Percentiles rank a stretch among this genome's conserved stretches.
Evolutionary conservation across 192 early-diverging fungal genomes (phyloP).

Genomic region (Backusella parvicylindrica): DNA sequence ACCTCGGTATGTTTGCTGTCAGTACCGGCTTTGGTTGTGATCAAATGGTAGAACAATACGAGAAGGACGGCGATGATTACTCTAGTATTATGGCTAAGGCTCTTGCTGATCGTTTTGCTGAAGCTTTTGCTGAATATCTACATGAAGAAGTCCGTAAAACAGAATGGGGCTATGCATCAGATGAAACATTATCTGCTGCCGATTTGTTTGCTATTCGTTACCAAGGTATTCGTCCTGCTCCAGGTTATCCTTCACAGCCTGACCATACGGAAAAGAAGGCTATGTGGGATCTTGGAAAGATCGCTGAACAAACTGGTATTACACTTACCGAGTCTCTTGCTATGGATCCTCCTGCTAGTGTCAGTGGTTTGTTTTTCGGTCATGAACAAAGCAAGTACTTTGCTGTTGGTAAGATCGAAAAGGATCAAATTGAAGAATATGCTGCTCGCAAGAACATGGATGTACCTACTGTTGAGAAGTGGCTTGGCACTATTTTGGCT

Average conservation of each 20-base stretch:
- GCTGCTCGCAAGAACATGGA: slow-evolving; percentile 63
- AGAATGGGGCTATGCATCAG: slow-evolving; percentile 84
- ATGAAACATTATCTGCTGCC: slow-evolving; percentile 71
- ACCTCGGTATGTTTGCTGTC: slow-evolving; percentile 89
- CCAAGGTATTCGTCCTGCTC: slow-evolving; percentile 92
- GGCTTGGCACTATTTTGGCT: slow-evolving; percentile 72
- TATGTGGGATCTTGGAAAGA: slow-evolving; percentile 89
- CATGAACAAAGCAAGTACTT: slow-evolving; percentile 84
- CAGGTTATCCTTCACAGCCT: slow-evolving; percentile 93
- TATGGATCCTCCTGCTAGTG: slow-evolving; percentile 90
- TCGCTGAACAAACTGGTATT: slow-evolving; percentile 78
- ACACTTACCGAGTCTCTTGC: slow-evolving; percentile 89
- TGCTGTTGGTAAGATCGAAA: slow-evolving; percentile 92
- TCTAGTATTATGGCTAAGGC: slow-evolving; percentile 93
- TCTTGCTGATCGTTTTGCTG: slow-evolving; percentile 89
- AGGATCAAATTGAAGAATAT: slow-evolving; percentile 86
- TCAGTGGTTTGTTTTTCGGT: slow-evolving; percentile 69
- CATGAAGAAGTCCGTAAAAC: slow-evolving; percentile 87
- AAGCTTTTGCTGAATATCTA: slow-evolving; percentile 87
- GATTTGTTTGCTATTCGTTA: slow-evolving; percentile 92
- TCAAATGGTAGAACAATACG: slow-evolving; percentile 77
- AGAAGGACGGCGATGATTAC: slow-evolving; percentile 86
- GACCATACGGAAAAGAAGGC: slow-evolving; percentile 93
- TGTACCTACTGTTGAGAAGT: slow-evolving; percentile 66
- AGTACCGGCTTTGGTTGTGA: slow-evolving; percentile 90